Conservation (phyloP, 2,329 filamentous ascomycete genomes). For the Nemania bipapillata region DNA sequence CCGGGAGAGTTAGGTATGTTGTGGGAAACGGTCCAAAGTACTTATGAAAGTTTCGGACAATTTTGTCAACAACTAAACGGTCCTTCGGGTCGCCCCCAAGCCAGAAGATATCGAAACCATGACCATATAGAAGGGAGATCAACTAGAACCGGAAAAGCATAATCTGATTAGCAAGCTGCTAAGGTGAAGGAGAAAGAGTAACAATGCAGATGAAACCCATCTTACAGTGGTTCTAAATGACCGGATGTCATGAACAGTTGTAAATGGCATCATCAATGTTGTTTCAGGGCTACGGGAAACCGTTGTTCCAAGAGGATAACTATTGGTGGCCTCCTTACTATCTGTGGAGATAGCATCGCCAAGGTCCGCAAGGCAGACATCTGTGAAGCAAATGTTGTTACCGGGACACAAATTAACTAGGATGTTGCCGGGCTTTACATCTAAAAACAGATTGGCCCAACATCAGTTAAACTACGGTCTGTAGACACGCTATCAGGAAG, state of each 20-base stretch:
- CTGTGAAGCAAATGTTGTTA: not conserved
- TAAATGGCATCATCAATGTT: slow-evolving; percentile 9
- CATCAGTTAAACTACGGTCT: slow-evolving; percentile 2
- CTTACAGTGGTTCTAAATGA: slow-evolving; percentile 1
- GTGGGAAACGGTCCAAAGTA: slow-evolving; percentile 3
- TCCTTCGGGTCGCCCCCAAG: not conserved
- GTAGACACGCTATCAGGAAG: not conserved
- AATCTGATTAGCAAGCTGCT: not conserved
- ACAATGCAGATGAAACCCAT: not conserved
- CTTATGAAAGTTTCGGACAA: not conserved
- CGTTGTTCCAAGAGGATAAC: not conserved
- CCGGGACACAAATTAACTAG: slow-evolving; percentile 1
- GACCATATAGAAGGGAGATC: slow-evolving; percentile 1
- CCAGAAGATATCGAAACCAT: slow-evolving; percentile 5
- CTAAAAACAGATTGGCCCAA: not conserved
- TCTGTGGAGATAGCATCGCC: not conserved
- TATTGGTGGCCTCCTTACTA: not conserved
- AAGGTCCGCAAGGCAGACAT: slow-evolving; percentile 3
- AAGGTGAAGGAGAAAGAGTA: not conserved
- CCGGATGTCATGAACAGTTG: not conserved
- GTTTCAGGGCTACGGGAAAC: slow-evolving; percentile 5
- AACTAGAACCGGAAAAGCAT: not conserved
- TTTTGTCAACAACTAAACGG: not conserved
- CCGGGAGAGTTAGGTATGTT: not conserved
- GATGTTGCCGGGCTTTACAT: slow-evolving; percentile 2